A percentile compares a stretch with the other conserved stretches of the same genome.
Evolutionary conservation across 768 basidiomycete species (phyloP).

Genomic region (Paxillus rubicundulus): DNA sequence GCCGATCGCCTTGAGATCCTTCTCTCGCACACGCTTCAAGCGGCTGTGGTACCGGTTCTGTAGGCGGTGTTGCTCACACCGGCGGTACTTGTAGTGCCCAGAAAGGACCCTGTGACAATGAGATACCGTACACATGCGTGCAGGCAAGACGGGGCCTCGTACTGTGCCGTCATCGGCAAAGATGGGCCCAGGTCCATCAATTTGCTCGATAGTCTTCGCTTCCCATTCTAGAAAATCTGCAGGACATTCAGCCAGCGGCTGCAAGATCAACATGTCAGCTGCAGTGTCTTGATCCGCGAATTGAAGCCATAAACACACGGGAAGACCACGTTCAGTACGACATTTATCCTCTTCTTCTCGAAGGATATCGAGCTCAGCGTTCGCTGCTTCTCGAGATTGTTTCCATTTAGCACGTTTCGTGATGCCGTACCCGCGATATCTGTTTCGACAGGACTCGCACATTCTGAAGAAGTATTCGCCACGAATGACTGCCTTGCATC

Average conservation of each 20-base stretch:
- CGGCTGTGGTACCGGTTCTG: slow-evolving; percentile 54
- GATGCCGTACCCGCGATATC: slow-evolving; percentile 51
- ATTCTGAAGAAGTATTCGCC: slow-evolving; percentile 43
- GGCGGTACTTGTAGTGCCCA: slow-evolving; percentile 45
- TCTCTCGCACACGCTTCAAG: slow-evolving; percentile 51
- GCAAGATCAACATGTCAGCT: neutral
- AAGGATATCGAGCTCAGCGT: slow-evolving; percentile 39
- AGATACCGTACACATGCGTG: slow-evolving; percentile 56
- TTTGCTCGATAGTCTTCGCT: slow-evolving; percentile 1
- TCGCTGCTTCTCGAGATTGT: slow-evolving; percentile 41
- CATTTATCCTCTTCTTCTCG: slow-evolving; percentile 40
- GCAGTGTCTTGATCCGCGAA: neutral
- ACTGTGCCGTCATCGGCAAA: slow-evolving; percentile 11
- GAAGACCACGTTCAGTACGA: slow-evolving; percentile 34
- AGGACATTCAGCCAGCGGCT: slow-evolving; percentile 34
- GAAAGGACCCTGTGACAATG: slow-evolving; percentile 54
- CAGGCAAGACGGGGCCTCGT: slow-evolving; percentile 26
- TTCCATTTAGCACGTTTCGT: slow-evolving; percentile 58
- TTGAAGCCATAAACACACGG: slow-evolving; percentile 26
- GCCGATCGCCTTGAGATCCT: slow-evolving; percentile 39
- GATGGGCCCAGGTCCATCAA: neutral
- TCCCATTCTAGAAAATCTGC: slow-evolving; percentile 39
- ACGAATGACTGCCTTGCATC: slow-evolving; percentile 47
- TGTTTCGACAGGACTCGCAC: slow-evolving; percentile 46
- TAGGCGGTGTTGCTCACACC: slow-evolving; percentile 55